Evolutionary conservation across 2,329 filamentous ascomycete species (phyloP).

Genomic region (Ophiostoma quercus): DNA sequence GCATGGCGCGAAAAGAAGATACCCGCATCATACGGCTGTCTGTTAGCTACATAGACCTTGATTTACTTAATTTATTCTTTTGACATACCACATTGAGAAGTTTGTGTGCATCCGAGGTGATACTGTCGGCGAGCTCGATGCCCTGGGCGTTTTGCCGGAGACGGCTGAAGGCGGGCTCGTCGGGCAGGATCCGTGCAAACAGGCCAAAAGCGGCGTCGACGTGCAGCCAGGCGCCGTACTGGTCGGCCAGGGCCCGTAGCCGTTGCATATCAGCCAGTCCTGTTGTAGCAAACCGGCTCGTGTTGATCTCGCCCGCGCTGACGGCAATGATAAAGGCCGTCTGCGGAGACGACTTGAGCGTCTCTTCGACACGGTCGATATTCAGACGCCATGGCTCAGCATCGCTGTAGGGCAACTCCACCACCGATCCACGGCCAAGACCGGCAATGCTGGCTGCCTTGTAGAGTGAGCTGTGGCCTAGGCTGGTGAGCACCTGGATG

Average conservation of each 20-base stretch:
- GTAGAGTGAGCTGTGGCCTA: conserved; percentile 74
- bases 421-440: conserved; percentile 64
- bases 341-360: conserved; percentile 43
- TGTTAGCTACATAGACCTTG: not conserved
- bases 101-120: conserved; percentile 83
- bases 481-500: conserved; percentile 73
- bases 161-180: conserved; percentile 49
- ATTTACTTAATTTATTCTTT: too few relatives aligned
- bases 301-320: conserved; percentile 89
- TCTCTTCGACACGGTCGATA: conserved; percentile 56
- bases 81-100: conserved; percentile 73
- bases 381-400: conserved; percentile 65
- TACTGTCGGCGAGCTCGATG: conserved; percentile 78
- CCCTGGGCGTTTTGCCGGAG: conserved; percentile 53
- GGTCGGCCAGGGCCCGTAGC: conserved; percentile 65
- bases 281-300: conserved; percentile 67
- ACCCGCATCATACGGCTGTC: conserved; percentile 81
- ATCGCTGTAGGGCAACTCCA: conserved; percentile 49
- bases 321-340: conserved; percentile 66
- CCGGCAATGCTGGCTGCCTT: conserved; percentile 83
- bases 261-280: conserved; percentile 53
- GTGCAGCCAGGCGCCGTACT: conserved; percentile 77
- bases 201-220: conserved; percentile 82
- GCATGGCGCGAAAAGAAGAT: conserved; percentile 74
- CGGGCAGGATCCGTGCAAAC: conserved; percentile 63